Evolutionary conservation across 78 protist species (phyloP).

Genomic region (Polysphondylium violaceum): DNA sequence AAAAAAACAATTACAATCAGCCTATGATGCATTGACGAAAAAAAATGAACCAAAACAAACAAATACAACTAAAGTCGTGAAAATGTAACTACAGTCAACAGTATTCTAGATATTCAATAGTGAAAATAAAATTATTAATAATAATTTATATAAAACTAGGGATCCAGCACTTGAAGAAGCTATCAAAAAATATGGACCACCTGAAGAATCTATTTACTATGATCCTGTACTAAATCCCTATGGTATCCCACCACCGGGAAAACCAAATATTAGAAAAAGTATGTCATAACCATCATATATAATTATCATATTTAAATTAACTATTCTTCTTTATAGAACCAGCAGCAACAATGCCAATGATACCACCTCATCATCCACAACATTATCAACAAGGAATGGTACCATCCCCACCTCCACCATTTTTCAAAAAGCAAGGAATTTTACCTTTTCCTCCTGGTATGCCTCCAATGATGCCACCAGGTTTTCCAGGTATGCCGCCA

Average conservation of each 20-base stretch:
- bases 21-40: constrained; percentile 2
- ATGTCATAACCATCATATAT: background rate
- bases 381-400: background rate
- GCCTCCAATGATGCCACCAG: background rate
- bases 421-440: background rate
- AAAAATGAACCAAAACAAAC: background rate
- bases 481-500: background rate
- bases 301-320: background rate
- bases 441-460: background rate
- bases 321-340: background rate
- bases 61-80: no score
- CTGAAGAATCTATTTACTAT: constrained; percentile 20
- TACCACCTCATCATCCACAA: background rate
- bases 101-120: no score
- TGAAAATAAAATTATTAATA: constrained; percentile 15
- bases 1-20: constrained; percentile 26
- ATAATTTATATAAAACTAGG: no score
- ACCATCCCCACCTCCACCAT: background rate
- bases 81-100: no score
- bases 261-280: background rate
- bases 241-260: constrained; percentile 24
- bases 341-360: background rate
- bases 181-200: constrained; percentile 25
- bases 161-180: no score
- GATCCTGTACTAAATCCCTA: constrained; percentile 34